Conservation (phyloP, 2,329 filamentous ascomycete genomes). For the Ophiostoma angusticollis region DNA sequence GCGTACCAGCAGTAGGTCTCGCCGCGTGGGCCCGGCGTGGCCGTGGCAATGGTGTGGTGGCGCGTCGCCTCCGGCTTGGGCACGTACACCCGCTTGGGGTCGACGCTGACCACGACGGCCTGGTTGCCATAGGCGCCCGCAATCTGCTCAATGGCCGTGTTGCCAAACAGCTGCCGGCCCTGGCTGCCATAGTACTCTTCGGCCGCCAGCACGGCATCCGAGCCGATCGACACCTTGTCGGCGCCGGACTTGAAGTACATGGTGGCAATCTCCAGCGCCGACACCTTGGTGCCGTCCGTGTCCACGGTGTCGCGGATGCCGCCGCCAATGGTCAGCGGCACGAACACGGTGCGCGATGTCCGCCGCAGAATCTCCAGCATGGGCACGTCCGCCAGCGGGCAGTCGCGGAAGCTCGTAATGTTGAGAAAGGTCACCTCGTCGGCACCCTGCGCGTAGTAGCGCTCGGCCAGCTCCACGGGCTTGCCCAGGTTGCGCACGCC, state of each 20-base stretch:
- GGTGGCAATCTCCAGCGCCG: conserved; percentile 81
- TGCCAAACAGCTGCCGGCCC: conserved; percentile 59
- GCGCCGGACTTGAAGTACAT: conserved; percentile 97
- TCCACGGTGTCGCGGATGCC: conserved; percentile 91
- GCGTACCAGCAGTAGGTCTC: conserved; percentile 91
- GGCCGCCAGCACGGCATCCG: conserved; percentile 83
- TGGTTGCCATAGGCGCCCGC: conserved; percentile 88
- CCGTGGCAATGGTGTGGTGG: conserved; percentile 60
- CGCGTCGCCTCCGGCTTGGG: conserved; percentile 56
- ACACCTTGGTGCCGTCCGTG: conserved; percentile 72
- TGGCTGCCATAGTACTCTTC: conserved; percentile 73
- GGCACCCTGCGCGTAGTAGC: conserved; percentile 91
- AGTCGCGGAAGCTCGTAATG: conserved; percentile 96
- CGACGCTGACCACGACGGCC: conserved; percentile 89
- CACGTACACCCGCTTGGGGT: conserved; percentile 86
- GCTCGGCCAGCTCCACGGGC: conserved; percentile 84
- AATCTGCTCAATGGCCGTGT: conserved; percentile 91
- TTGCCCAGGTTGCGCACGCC: conserved; percentile 89
- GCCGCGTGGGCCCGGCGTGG: conserved; percentile 56
- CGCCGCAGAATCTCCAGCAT: conserved; percentile 89
- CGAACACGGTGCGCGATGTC: conserved; percentile 85
- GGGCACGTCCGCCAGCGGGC: conserved; percentile 77
- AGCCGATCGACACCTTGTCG: conserved; percentile 95
- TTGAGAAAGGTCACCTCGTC: conserved; percentile 97
- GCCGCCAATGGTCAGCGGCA: conserved; percentile 88